Percentiles rank a stretch among this genome's conserved stretches.
Conservation (phyloP, 306 rosid genomes). For the Rosa persica region DNA sequence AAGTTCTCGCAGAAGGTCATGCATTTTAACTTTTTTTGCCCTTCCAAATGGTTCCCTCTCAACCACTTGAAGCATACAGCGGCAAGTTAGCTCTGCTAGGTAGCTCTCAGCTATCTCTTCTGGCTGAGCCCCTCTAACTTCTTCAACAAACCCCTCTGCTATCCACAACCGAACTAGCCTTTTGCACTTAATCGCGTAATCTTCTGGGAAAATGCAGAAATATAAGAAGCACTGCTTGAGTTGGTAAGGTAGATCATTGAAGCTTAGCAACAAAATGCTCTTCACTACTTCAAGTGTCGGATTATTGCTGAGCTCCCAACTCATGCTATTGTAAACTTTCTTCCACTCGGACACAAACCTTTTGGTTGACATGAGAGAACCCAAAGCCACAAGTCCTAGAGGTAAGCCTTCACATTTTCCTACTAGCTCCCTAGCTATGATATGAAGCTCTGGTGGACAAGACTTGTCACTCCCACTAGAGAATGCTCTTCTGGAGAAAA, state of each 20-base stretch:
- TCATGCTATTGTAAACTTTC: conserved; percentile 9
- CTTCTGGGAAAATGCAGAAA: conserved; percentile 18
- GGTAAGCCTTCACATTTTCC: conserved; percentile 27
- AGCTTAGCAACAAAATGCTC: conserved; percentile 23
- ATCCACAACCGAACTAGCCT: conserved; percentile 18
- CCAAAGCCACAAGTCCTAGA: conserved; percentile 20
- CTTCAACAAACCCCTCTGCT: conserved; percentile 13
- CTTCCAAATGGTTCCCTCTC: neutral
- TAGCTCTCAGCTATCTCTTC: conserved; percentile 13
- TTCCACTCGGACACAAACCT: conserved; percentile 12
- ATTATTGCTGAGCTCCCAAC: conserved; percentile 22
- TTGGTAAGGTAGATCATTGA: conserved; percentile 9
- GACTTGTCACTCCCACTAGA: neutral
- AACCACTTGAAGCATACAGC: conserved; percentile 9
- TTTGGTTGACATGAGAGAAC: conserved; percentile 20
- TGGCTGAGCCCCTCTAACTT: neutral
- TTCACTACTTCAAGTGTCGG: conserved; percentile 7
- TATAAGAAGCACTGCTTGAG: conserved; percentile 20
- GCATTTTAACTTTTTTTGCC: conserved; percentile 9
- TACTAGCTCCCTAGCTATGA: neutral
- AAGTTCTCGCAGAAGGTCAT: conserved; percentile 21
- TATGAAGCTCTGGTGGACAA: conserved; percentile 11
- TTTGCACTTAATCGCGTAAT: neutral
- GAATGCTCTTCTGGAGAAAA: conserved; percentile 22
- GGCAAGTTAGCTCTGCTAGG: conserved; percentile 7